Base-by-base conservation (phyloP, 2,329 filamentous ascomycete genomes). In the Sporothrix luriei region DNA sequence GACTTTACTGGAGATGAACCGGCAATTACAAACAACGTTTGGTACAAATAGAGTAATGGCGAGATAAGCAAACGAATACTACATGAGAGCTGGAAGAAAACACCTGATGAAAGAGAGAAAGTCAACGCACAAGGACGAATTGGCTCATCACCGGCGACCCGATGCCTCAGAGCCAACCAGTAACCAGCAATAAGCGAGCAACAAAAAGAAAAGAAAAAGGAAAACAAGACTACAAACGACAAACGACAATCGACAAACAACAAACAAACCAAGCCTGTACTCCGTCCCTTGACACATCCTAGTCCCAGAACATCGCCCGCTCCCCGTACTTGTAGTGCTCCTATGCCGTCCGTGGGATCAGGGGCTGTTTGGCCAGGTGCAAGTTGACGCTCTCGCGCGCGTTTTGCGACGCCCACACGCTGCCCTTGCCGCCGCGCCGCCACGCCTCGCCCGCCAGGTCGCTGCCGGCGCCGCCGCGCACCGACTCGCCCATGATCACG, bases 401-500 rank as follows among this genome's bases (percentile, higher is more conserved):
- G 73, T 86, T 88, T 70, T 84, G 79, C 62, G 85, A 86, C 19
- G 80, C 78, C 86, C 86, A 88, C 40, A 88, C 78, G 72, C 85
- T 86, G 61, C 82, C 80, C 70, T 78, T 78, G 5, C 86, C 86
- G 16, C 85, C 85, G 71, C 84, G 84, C 72, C 90, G 85, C 89
- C 90, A 94, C 78, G 93, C 91, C 73, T 89, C 87, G 4, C 85
- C 85, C 2, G 79, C 80, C 2, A 82, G 81, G 72, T 67, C 69
- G 68, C 68, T 68, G 71, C 66, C 71, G 29, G 40, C 24, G 48
- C 85, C 82, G 80, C 91, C 82, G 68, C 89, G 85, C 66, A 88
- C 86, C 1, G 90, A 88, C 79, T 97, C 94, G 70, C 93, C 94
- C 72, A 95, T 85, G 62, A 97, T 90, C 7, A 95, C 88, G 76